Evolutionary conservation across 140 eudicot genomes (phyloP), one percentile per base, ranked within the genome.

Genomic region (Erigeron philadelphicus): DNA sequence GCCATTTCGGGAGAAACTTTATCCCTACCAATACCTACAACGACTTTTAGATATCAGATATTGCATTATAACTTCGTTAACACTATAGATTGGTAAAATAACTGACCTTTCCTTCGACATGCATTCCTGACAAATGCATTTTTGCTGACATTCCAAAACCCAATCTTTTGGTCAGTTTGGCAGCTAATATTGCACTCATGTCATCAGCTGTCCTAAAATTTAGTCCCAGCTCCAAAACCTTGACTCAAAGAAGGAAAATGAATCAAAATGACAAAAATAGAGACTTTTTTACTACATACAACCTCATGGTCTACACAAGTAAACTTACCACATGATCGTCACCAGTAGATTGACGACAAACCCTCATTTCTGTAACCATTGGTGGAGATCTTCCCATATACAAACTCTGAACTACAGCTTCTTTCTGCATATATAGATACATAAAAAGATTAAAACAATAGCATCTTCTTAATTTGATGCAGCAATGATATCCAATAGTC

Each of bases 341-440:
- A 35, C 81, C 83, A 46, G 75, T 76, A 66, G 95, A 77, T 50
- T 86, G 79, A 52, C 80, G 90, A 80, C 86, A 87, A 61, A 88
- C 96, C 77, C 97, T 86, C 80, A 91, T 88, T 57, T 91, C 96
- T 0, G 97, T 91, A 53, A 91, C 80, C 82, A 86, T 81, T 35
- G 97, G 97, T 17, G 97, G 97, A 52, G 87, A 71, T 83, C 97
- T 86, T 77, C 97, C 97, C 86, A 91, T 57, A 74, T 91, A 91
- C 45, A 91, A 75, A 59, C 79, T 84, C 73, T 84, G 95, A 68
- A 88, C 89, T 46, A 45, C 61, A 49, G 82, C 87, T 49, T 81
- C 86, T 75, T 77, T 86, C 97, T 91, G 88, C 61, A 73, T 21
- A 59, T 12, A 78, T 54, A 17, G 19, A 35, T 16, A 48, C 44